A percentile compares a stretch with the other conserved stretches of the same genome.
phyloP scores from a whole-genome alignment of 352 stramenopile species.

The Globisporangium acanthophoron region DNA sequence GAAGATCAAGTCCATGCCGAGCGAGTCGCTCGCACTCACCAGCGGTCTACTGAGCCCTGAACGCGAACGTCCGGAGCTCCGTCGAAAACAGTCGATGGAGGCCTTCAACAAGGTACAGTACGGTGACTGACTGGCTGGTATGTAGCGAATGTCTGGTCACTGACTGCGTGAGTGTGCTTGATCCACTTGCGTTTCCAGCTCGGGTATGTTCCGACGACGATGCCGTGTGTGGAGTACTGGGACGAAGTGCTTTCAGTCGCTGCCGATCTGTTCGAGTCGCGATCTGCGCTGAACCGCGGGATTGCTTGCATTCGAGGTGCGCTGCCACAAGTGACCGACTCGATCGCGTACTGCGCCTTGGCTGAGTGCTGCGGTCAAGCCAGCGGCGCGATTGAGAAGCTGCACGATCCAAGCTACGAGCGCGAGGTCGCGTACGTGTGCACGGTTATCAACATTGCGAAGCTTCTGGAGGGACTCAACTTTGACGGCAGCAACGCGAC shows the following conservation, averaged over 20 bases:
- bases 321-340: conserved; percentile 37
- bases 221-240: conserved; percentile 58
- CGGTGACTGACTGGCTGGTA: background rate
- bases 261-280: conserved; percentile 45
- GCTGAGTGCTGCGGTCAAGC: conserved; percentile 49
- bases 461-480: conserved; percentile 16
- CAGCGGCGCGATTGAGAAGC: conserved; percentile 39
- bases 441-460: conserved; percentile 38
- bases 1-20: conserved; percentile 15
- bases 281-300: conserved; percentile 26
- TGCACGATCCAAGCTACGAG: conserved; percentile 49
- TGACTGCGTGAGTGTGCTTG: conserved; percentile 1
- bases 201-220: conserved; percentile 44
- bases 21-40: conserved; percentile 8
- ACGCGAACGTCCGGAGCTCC: conserved; percentile 37
- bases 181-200: conserved; percentile 17
- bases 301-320: conserved; percentile 36
- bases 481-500: conserved; percentile 8
- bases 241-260: conserved; percentile 37
- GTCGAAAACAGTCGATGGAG: conserved; percentile 62
- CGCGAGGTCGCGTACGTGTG: conserved; percentile 56
- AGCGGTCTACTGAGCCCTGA: conserved; percentile 47
- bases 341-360: conserved; percentile 50
- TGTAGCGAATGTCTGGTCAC: background rate
- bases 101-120: conserved; percentile 35